Base-by-base conservation (phyloP, 129 eudicot genomes). In the Saposhnikovia divaricata region DNA sequence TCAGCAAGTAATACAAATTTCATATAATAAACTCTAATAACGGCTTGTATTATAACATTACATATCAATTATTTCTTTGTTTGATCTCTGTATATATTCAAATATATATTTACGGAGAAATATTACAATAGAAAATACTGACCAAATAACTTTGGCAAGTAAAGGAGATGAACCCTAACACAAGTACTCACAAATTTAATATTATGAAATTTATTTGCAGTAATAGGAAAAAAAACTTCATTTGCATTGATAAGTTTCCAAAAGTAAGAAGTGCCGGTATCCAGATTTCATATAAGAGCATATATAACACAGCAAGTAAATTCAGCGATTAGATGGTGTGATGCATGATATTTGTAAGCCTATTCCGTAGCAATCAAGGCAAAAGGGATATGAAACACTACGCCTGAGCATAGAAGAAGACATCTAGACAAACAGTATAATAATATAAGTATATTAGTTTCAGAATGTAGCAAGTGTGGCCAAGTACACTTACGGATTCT, bases 401-500 rank as follows among this genome's bases (percentile, higher is more conserved):
- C 34, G 6, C 31, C 48, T 19, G 45, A 25, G 48, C 63, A 72
- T 57, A 57, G 16, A 34, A 74, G 65, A 83, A 73, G 25, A 38
- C 74, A 44, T n/a, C 5, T 9, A n/a, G 5, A 59, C 2, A n/a
- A 61, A n/a, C 10, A 9, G 31, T n/a, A n/a, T 23, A 9, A 21
- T 59, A 84, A 34, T 47, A 77, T 19, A 50, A 78, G 37, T 3
- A 28, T 23, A n/a, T 9, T 44, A 68, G 38, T 51, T 31, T 31
- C 10, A 28, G 25, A 75, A 75, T 27, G 61, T 61, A 28, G 44
- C 65, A 34, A 76, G 11, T 47, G 44, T 59, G 27, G 31, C 11
- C 69, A 61, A 25, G 69, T 61, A 72, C 51, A 75, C 87, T 84
- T 85, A 95, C 97, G 97, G 70, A 92, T 82, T 34, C 92, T 89